A percentile compares a stretch with the other conserved stretches of the same genome.
Conservation (phyloP, 371 early-diverging fungal genomes). For the Mucor irregularis region DNA sequence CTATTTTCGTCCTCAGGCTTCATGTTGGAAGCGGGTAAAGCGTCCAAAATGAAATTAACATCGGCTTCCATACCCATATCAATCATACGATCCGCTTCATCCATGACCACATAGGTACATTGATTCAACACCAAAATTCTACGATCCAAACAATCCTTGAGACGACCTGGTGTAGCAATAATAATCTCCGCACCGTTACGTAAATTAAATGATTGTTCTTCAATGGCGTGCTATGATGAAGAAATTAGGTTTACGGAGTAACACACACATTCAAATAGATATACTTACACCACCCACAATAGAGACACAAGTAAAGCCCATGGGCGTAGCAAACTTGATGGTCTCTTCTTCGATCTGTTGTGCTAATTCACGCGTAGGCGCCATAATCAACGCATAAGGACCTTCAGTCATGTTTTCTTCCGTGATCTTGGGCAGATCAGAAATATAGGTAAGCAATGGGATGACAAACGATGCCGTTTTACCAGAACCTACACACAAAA, state of each 20-base stretch:
- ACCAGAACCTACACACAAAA: constrained; percentile 85
- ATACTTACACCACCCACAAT: constrained; percentile 87
- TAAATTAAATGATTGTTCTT: constrained; percentile 82
- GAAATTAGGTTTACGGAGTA: not conserved
- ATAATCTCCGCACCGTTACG: constrained; percentile 91
- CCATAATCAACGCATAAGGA: constrained; percentile 94
- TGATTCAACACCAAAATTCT: constrained; percentile 83
- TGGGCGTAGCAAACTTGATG: constrained; percentile 78
- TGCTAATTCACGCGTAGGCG: constrained; percentile 97
- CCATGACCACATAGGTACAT: constrained; percentile 93
- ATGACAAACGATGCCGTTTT: constrained; percentile 98
- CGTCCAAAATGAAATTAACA: constrained; percentile 92
- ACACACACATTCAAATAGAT: not conserved
- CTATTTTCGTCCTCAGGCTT: constrained; percentile 80
- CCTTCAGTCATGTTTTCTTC: constrained; percentile 80
- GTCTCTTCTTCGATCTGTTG: constrained; percentile 93
- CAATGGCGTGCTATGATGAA: constrained; percentile 66
- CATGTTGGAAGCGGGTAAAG: constrained; percentile 86
- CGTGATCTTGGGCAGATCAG: constrained; percentile 72
- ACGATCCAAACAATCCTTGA: constrained; percentile 86
- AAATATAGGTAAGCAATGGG: constrained; percentile 91
- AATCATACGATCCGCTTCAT: constrained; percentile 98
- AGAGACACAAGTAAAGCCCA: constrained; percentile 85
- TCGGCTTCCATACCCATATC: constrained; percentile 98
- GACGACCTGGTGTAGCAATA: constrained; percentile 97